A percentile compares a stretch with the other conserved stretches of the same genome.
These are phyloP conservation scores for Nothophaeocryptopus gaeumannii DNA, from an alignment of 2,329 filamentous ascomycete genomes.

Conservation along the genomic window DNA sequence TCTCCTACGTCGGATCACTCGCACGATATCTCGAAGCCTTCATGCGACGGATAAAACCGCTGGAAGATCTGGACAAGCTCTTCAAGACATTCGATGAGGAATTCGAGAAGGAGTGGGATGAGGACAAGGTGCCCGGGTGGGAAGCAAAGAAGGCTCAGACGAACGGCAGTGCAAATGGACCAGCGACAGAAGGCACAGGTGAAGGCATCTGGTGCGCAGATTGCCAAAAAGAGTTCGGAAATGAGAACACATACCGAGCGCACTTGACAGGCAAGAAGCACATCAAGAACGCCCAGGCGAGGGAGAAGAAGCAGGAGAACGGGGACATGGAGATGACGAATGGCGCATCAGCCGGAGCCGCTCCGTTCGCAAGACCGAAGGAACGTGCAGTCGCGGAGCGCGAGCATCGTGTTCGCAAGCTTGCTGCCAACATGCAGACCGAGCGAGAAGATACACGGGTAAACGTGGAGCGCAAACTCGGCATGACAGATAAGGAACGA, in stretches of 20 bases:
- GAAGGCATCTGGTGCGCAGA: constrained; percentile 85
- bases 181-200: constrained; percentile 54
- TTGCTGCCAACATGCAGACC: constrained; percentile 78
- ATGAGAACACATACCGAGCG: constrained; percentile 87
- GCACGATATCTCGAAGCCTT: constrained; percentile 84
- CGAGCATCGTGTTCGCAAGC: constrained; percentile 76
- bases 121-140: constrained; percentile 79
- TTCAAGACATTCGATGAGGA: constrained; percentile 75
- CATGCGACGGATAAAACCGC: constrained; percentile 75
- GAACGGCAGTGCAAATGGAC: constrained; percentile 30
- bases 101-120: constrained; percentile 79
- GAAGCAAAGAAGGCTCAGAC: constrained; percentile 44
- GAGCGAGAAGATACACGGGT: constrained; percentile 86
- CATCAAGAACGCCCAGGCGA: constrained; percentile 72
- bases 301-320: constrained; percentile 43
- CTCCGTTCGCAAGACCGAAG: constrained; percentile 58
- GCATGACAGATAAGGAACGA: constrained; percentile 95
- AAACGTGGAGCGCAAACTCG: constrained; percentile 93
- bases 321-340: constrained; percentile 27
- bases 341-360: constrained; percentile 18
- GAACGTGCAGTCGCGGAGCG: constrained; percentile 87
- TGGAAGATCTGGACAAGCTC: constrained; percentile 80
- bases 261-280: constrained; percentile 93
- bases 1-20: constrained; percentile 79
- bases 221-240: constrained; percentile 93